Percentiles rank a stretch among this genome's conserved stretches.
phyloP scores from a whole-genome alignment of 2,329 filamentous ascomycete species.

The Hymenoscyphus fraxineus region DNA sequence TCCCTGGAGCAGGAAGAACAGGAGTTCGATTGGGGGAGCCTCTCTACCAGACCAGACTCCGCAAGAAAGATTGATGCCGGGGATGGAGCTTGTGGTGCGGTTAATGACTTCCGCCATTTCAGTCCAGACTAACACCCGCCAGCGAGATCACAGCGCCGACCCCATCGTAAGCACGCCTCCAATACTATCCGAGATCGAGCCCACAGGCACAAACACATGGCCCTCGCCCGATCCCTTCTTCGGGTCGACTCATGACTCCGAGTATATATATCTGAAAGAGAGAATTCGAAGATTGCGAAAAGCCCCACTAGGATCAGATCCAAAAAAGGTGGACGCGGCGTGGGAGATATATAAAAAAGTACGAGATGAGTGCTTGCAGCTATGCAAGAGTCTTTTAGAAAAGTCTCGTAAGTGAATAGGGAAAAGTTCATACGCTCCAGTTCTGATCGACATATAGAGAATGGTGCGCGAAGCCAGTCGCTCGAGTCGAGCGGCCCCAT shows the following conservation, averaged over 20 bases:
- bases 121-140: background rate
- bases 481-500: slow-evolving; percentile 24
- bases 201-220: slow-evolving; percentile 18
- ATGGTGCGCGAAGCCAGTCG: slow-evolving; percentile 20
- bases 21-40: background rate
- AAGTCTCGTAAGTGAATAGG: slow-evolving; percentile 37
- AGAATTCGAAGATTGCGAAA: slow-evolving; percentile 28
- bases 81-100: slow-evolving; percentile 1
- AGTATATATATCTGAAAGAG: slow-evolving; percentile 31
- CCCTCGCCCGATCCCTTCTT: slow-evolving; percentile 28
- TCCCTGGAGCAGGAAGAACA: slow-evolving; percentile 13
- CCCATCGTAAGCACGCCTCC: slow-evolving; percentile 22
- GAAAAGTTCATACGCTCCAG: background rate
- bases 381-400: slow-evolving; percentile 41
- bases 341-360: slow-evolving; percentile 44
- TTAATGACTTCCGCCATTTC: background rate
- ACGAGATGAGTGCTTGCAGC: slow-evolving; percentile 39
- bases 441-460: slow-evolving; percentile 16
- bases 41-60: background rate
- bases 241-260: slow-evolving; percentile 27
- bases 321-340: slow-evolving; percentile 40
- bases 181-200: slow-evolving; percentile 23
- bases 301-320: slow-evolving; percentile 21
- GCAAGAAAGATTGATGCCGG: background rate
- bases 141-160: slow-evolving; percentile 22